Evolutionary conservation across 2,329 filamentous ascomycete species (phyloP).

Genomic region (Aspergillus jensenii): DNA sequence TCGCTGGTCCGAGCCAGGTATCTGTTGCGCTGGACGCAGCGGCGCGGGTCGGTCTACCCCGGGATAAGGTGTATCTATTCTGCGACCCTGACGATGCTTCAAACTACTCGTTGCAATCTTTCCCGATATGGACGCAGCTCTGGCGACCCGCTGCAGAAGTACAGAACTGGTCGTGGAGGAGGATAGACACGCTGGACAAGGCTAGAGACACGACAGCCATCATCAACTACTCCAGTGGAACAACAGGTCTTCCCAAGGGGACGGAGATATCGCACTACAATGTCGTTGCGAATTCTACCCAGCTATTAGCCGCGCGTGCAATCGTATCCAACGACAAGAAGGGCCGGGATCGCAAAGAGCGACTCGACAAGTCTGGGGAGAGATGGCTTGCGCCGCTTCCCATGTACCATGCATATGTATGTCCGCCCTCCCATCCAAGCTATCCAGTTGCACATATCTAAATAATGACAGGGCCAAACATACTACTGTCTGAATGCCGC

Average conservation of each 20-base stretch:
- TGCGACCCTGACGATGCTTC: neutral
- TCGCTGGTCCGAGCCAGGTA: neutral
- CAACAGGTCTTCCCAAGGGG: conserved; percentile 10
- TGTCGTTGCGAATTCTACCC: conserved; percentile 3
- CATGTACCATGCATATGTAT: conserved; percentile 12
- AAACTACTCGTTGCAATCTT: neutral
- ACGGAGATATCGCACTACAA: conserved; percentile 14
- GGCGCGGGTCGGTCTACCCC: neutral
- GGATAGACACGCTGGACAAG: neutral
- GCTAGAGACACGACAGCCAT: conserved; percentile 4
- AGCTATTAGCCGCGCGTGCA: conserved; percentile 2
- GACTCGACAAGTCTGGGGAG: conserved; percentile 5
- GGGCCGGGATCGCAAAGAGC: neutral
- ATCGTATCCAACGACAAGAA: neutral
- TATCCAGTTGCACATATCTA: too few species aligned
- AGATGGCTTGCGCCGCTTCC: conserved; percentile 9
- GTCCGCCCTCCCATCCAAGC: too few species aligned
- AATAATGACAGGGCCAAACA: too few species aligned
- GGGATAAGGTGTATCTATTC: conserved; percentile 2
- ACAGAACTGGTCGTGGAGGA: neutral
- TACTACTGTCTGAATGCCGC: too few species aligned
- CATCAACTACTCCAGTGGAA: conserved; percentile 13
- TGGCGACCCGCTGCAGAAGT: conserved; percentile 4
- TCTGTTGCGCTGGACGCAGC: conserved; percentile 3
- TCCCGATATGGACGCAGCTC: conserved; percentile 1